phyloP scores from a whole-genome alignment of 2,329 filamentous ascomycete species.

The Aureobasidium sp. region DNA sequence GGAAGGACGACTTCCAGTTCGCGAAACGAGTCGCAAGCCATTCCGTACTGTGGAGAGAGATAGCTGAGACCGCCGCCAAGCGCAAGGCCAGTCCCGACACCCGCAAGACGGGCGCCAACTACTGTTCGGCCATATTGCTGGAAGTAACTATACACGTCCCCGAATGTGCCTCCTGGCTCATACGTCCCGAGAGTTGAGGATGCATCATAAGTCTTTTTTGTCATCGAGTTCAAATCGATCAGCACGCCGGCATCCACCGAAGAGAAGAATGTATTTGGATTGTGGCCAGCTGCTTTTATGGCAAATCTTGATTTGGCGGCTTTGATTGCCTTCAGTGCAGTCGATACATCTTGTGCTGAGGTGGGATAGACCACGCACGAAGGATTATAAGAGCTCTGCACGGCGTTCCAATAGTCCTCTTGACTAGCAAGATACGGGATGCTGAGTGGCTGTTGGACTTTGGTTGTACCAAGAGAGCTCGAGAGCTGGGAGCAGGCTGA shows the following conservation, averaged over 20 bases:
- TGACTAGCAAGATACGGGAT: neutral
- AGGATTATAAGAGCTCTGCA: neutral
- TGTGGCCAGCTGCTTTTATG: constrained; percentile 4
- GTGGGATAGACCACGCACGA: constrained; percentile 7
- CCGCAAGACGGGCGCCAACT: neutral
- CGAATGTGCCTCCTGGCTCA: constrained; percentile 5
- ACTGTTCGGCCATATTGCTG: neutral
- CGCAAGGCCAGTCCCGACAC: constrained; percentile 11
- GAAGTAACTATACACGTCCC: constrained; percentile 1
- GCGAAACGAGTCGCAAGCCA: constrained; percentile 10
- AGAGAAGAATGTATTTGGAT: constrained; percentile 7
- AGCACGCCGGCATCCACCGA: neutral
- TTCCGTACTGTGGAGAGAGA: constrained; percentile 9
- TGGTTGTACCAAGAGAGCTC: neutral
- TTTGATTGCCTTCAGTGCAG: neutral
- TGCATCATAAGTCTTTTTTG: neutral
- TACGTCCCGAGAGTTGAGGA: neutral
- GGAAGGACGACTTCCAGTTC: constrained; percentile 44
- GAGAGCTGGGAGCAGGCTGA: no score
- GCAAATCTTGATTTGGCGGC: constrained; percentile 3
- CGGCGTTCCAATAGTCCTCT: constrained; percentile 1
- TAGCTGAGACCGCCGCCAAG: constrained; percentile 16
- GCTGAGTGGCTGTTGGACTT: neutral
- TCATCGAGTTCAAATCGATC: constrained; percentile 12
- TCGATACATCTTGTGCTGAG: constrained; percentile 5